A percentile compares a stretch with the other conserved stretches of the same genome.
phyloP scores from a whole-genome alignment of 257 asterid species.

The Fraxinus pennsylvanica region DNA sequence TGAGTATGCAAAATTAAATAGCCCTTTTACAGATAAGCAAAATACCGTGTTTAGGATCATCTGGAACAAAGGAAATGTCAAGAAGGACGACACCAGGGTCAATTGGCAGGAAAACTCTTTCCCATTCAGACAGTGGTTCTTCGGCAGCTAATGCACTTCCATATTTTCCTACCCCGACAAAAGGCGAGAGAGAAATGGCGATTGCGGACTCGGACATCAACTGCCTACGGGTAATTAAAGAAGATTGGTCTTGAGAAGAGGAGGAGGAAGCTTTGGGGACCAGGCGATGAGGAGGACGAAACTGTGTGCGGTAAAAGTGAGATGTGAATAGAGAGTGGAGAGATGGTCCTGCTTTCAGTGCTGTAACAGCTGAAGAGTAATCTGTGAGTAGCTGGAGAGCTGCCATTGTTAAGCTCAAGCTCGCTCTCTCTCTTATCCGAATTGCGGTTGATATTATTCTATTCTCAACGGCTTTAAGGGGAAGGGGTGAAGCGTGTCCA shows the following conservation, averaged over 20 bases:
- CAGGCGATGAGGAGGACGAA: slow-evolving; percentile 30
- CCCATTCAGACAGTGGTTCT: slow-evolving; percentile 80
- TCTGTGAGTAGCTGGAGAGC: slow-evolving; percentile 24
- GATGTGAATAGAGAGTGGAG: slow-evolving; percentile 2
- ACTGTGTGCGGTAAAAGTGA: slow-evolving; percentile 19
- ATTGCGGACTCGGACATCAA: slow-evolving; percentile 55
- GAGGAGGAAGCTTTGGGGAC: slow-evolving; percentile 28
- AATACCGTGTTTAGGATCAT: slow-evolving; percentile 78
- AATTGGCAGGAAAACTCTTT: slow-evolving; percentile 78
- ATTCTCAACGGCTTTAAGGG: background rate
- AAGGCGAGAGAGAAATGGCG: slow-evolving; percentile 41
- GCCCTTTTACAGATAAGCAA: background rate
- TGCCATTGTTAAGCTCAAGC: background rate
- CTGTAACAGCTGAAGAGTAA: slow-evolving; percentile 19
- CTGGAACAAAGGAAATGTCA: slow-evolving; percentile 85
- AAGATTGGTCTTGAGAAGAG: slow-evolving; percentile 12
- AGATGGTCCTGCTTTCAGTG: background rate
- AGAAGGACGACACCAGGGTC: slow-evolving; percentile 92
- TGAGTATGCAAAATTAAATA: background rate
- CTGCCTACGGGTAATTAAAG: slow-evolving; percentile 50
- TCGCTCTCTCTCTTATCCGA: background rate
- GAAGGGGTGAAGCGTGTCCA: background rate
- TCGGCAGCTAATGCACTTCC: slow-evolving; percentile 52
- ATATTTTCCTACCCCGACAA: slow-evolving; percentile 13
- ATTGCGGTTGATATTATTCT: background rate